A percentile compares a stretch with the other conserved stretches of the same genome.
Conservation (phyloP, 306 rosid genomes). For the Erythrophleum fordii region DNA sequence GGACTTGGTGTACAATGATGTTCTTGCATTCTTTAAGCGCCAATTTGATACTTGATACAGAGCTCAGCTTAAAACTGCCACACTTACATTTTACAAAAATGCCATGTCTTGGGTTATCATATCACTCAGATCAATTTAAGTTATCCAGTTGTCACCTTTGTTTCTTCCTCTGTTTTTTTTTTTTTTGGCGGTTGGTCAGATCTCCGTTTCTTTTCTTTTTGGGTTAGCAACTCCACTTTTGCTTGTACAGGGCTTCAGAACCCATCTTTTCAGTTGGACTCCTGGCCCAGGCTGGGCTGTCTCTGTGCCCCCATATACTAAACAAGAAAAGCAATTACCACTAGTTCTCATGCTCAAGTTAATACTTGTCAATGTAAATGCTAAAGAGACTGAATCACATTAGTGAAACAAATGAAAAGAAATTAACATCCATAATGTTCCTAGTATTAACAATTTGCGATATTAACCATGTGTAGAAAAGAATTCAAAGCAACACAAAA, state of each 20-base stretch:
- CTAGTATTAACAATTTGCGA: neutral
- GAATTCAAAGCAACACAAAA: too few species aligned
- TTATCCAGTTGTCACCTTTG: neutral
- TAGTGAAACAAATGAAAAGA: neutral
- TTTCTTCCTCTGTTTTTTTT: neutral
- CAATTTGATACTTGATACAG: constrained; percentile 28
- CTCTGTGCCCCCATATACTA: neutral
- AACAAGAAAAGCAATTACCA: neutral
- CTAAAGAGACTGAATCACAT: neutral
- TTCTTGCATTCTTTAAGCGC: constrained; percentile 52
- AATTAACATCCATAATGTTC: neutral
- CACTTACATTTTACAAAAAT: neutral
- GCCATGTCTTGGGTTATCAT: neutral
- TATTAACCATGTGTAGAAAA: too few species aligned
- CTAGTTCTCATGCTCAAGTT: neutral
- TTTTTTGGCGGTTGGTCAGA: neutral
- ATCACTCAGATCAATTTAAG: neutral
- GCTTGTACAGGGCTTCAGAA: neutral
- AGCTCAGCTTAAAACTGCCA: neutral
- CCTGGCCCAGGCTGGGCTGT: neutral
- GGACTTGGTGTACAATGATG: constrained; percentile 49
- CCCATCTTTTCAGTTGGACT: neutral
- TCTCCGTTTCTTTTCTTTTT: neutral
- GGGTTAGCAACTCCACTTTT: neutral
- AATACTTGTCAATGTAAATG: too few species aligned